Percentiles rank a stretch among this genome's conserved stretches.
These are phyloP conservation scores for Copromyces sp. DNA, from an alignment of 495 filamentous ascomycete genomes.

Conservation along the genomic window DNA sequence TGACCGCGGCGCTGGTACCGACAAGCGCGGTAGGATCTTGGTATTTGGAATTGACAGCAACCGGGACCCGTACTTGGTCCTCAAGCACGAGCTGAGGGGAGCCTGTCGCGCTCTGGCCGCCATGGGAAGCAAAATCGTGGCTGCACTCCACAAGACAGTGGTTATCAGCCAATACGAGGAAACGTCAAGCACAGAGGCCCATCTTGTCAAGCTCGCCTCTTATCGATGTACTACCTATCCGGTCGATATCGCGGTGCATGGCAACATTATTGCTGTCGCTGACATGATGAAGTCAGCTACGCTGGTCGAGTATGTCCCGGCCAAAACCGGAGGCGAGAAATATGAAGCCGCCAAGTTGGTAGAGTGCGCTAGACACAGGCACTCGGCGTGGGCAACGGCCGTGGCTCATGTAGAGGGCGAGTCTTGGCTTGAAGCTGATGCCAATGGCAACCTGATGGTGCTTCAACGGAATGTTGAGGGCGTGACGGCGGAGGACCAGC, in stretches of 20 bases:
- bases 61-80: constrained; percentile 55
- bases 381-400: constrained; percentile 73
- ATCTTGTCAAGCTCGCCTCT: constrained; percentile 54
- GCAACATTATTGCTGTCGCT: constrained; percentile 66
- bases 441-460: constrained; percentile 78
- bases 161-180: constrained; percentile 50
- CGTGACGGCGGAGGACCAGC: constrained; percentile 61
- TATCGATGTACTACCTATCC: constrained; percentile 81
- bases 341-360: constrained; percentile 40
- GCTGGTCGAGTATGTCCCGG: constrained; percentile 54
- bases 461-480: constrained; percentile 60
- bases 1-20: constrained; percentile 16
- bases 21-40: constrained; percentile 64
- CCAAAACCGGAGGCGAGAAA: constrained; percentile 21
- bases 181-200: constrained; percentile 34
- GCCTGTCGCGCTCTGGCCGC: constrained; percentile 69
- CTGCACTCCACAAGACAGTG: constrained; percentile 77
- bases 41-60: constrained; percentile 73
- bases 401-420: constrained; percentile 56
- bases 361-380: constrained; percentile 72
- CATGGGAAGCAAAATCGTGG: constrained; percentile 64
- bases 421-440: constrained; percentile 69
- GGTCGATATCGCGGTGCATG: constrained; percentile 64
- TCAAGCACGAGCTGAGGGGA: constrained; percentile 55
- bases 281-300: constrained; percentile 93